Conservation (phyloP, 1,284 basidiomycete genomes). For the Neonothopanus nambi region DNA sequence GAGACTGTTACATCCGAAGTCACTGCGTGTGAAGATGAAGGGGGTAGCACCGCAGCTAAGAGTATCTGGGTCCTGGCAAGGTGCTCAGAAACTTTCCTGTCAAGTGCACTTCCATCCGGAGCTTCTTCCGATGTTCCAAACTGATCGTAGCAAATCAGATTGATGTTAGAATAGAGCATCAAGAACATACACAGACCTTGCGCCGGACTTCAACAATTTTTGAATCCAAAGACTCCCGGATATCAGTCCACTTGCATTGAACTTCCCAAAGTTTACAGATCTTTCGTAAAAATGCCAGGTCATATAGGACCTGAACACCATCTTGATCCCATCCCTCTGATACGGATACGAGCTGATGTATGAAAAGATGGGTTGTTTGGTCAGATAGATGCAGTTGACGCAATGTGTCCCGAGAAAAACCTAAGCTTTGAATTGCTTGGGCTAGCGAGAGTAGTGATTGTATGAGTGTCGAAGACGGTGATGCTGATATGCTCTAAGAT, state of each 20-base stretch:
- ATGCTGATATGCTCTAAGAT: constrained; percentile 28
- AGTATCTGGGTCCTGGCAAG: constrained; percentile 49
- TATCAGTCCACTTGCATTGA: constrained; percentile 29
- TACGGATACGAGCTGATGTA: constrained; percentile 33
- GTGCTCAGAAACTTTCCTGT: constrained; percentile 28
- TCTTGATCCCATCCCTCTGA: constrained; percentile 29
- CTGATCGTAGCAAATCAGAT: constrained; percentile 11
- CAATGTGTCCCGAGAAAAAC: constrained; percentile 38
- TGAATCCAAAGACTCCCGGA: constrained; percentile 28
- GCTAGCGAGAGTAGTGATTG: constrained; percentile 57
- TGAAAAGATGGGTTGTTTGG: constrained; percentile 42
- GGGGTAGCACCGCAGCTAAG: constrained; percentile 46
- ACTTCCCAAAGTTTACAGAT: constrained; percentile 40
- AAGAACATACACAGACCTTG: constrained; percentile 22
- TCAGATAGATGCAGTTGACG: constrained; percentile 36
- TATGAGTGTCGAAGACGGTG: constrained; percentile 54
- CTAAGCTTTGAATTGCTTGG: constrained; percentile 53
- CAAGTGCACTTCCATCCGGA: not conserved
- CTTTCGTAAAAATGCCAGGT: constrained; percentile 52
- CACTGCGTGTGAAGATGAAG: constrained; percentile 19
- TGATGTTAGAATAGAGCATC: not conserved
- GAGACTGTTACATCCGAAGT: not conserved
- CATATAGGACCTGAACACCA: constrained; percentile 36
- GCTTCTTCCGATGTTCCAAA: not conserved
- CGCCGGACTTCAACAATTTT: constrained; percentile 27